A percentile compares a stretch with the other conserved stretches of the same genome.
phyloP scores from a whole-genome alignment of 2,329 filamentous ascomycete genomes.

The Tothia fuscella region DNA sequence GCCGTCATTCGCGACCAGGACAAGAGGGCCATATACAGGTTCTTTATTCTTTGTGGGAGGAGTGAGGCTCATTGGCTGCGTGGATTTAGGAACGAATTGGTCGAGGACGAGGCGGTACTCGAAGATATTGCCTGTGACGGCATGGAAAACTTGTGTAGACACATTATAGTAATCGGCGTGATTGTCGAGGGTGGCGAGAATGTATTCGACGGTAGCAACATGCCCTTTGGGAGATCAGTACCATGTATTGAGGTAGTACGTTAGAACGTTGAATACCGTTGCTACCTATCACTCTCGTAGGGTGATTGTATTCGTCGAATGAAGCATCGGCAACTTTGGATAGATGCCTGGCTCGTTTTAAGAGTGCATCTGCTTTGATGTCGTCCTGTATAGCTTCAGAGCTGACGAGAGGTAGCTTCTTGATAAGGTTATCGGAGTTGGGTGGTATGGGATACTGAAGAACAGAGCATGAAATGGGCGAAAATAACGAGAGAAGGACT shows the following conservation, averaged over 20 bases:
- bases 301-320: constrained; percentile 51
- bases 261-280: constrained; percentile 34
- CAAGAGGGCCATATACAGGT: constrained; percentile 24
- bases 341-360: constrained; percentile 48
- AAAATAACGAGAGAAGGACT: no score
- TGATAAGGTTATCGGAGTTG: no score
- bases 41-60: constrained; percentile 26
- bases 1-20: constrained; percentile 20
- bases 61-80: constrained; percentile 24
- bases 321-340: constrained; percentile 50
- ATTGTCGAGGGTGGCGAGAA: constrained; percentile 23
- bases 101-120: constrained; percentile 24
- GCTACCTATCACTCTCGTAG: constrained; percentile 60
- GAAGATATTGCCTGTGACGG: constrained; percentile 19
- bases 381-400: constrained; percentile 40
- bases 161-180: constrained; percentile 51
- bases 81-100: constrained; percentile 22
- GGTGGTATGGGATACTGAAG: no score
- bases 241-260: constrained; percentile 9
- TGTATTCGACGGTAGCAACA: constrained; percentile 19
- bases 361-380: constrained; percentile 45
- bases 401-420: constrained; percentile 14
- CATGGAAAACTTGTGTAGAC: constrained; percentile 33
- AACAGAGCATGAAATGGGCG: no score
- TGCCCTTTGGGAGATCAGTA: constrained; percentile 12